Evolutionary conservation across 2,329 filamentous ascomycete genomes (phyloP), one percentile per base, ranked within the genome.

Genomic region (Coniochaeta hoffmannii): DNA sequence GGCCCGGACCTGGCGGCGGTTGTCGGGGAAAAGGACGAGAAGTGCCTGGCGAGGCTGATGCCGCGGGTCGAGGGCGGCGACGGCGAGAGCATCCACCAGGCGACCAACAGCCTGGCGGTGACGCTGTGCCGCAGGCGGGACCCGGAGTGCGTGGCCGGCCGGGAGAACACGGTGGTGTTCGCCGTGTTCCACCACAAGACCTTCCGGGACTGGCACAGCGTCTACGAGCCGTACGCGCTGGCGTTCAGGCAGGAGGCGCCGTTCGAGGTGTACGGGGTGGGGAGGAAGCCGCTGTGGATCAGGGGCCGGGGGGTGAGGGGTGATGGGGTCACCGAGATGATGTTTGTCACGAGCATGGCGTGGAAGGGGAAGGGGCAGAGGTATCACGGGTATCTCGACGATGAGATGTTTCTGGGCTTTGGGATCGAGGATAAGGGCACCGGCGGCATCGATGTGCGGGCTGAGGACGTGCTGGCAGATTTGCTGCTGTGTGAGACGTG

Each of bases 381-480:
- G 30, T 83, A 84, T 58, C 77, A 83, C 60, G 82, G 81, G 0
- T 82, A 76, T 55, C 57, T 78, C 10, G 81, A 84, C 58, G 81
- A 85, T 60, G 72, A 76, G 12, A 17, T 84, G 14, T 76, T 84
- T 38, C 44, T 85, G 3, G 72, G 67, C 0, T 84, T 85, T 63
- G 81, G 81, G 0, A 74, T 82, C 34, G 81, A 85, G 62, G 81
- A 84, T 62, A 59, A 66, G 50, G 66, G 62, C 28, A 67, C 76
- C 0, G 81, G 65, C 0, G 76, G 71, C 0, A 79, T 84, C 17
- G 80, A 84, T 61, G 66, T 84, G 1, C 46, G 67, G 8, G 80
- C 78, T 0, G 69, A 66, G 1, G 78, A 82, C 58, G 55, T 85
- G 49, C 54, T 83, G 46, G 59, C 61, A 26, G 74, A 72, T 32